These are phyloP conservation scores for Gymnopus androsaceus DNA, from an alignment of 1,284 basidiomycete species.

Conservation along the genomic window DNA sequence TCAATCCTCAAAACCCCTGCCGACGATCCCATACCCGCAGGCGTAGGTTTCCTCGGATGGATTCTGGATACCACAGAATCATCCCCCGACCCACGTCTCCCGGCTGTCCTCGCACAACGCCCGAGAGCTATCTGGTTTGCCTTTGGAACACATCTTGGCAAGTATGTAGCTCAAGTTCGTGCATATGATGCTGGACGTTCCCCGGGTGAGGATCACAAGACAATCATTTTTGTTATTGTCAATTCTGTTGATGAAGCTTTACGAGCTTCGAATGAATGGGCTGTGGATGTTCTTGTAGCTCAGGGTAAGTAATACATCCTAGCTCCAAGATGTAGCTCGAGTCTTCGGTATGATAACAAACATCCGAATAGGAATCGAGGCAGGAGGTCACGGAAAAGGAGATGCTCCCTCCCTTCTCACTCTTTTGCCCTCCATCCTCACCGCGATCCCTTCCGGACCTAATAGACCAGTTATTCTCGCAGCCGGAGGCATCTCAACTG, in stretches of 20 bases:
- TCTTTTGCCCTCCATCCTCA: conserved; percentile 44
- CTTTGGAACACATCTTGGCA: conserved; percentile 20
- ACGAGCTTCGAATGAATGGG: conserved; percentile 23
- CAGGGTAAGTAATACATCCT: conserved; percentile 24
- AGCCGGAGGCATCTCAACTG: conserved; percentile 40
- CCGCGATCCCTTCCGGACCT: conserved; percentile 30
- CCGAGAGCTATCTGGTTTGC: conserved; percentile 22
- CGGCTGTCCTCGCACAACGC: conserved; percentile 13
- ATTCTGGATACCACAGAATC: conserved; percentile 16
- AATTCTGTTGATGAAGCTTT: conserved; percentile 26
- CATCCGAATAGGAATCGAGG: conserved; percentile 44
- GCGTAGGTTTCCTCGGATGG: conserved; percentile 23
- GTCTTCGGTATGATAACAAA: not conserved
- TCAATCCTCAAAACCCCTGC: not conserved
- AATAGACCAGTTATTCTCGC: conserved; percentile 50
- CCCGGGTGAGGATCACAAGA: conserved; percentile 22
- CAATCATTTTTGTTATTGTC: conserved; percentile 27
- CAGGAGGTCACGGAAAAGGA: conserved; percentile 53
- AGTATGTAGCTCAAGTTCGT: conserved; percentile 19
- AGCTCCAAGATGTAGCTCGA: not conserved
- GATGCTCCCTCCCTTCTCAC: conserved; percentile 46
- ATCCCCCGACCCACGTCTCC: conserved; percentile 15
- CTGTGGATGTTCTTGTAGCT: conserved; percentile 29
- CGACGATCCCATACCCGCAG: conserved; percentile 15
- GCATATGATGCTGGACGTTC: conserved; percentile 16